Conservation (phyloP, 768 basidiomycete genomes). For the Dentipellis sp. region DNA sequence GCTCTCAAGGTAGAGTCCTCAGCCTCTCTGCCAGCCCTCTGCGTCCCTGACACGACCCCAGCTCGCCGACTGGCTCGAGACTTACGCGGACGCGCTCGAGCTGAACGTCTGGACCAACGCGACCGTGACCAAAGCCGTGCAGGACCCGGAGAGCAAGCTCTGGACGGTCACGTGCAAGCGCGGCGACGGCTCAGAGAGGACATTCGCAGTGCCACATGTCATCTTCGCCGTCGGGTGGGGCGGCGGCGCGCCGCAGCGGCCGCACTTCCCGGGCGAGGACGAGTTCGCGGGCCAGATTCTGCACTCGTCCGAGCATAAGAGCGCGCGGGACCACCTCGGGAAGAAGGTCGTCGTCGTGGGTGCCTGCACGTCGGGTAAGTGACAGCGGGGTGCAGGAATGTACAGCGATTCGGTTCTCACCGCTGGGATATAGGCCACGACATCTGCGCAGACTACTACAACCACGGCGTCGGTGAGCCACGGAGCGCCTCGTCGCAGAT, state of each 20-base stretch:
- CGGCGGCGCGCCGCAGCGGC: conserved; percentile 25
- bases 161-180: conserved; percentile 12
- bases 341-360: conserved; percentile 33
- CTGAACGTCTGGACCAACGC: conserved; percentile 53
- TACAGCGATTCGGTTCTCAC: background rate
- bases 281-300: conserved; percentile 24
- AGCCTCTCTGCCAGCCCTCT: no score
- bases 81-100: conserved; percentile 49
- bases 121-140: conserved; percentile 9
- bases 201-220: conserved; percentile 17
- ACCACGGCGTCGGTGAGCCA: conserved; percentile 17
- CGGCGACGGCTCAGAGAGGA: conserved; percentile 3
- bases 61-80: conserved; percentile 62
- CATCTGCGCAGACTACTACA: conserved; percentile 21
- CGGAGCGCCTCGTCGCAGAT: no score
- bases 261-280: conserved; percentile 16
- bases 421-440: conserved; percentile 18
- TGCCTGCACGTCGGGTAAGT: conserved; percentile 21
- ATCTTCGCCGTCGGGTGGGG: conserved; percentile 25
- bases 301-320: conserved; percentile 25
- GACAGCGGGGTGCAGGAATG: background rate
- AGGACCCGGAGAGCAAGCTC: conserved; percentile 12
- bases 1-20: conserved; percentile 20
- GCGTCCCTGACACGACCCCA: conserved; percentile 15
- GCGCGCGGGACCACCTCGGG: conserved; percentile 22